Evolutionary conservation across 768 basidiomycete species (phyloP), one percentile per base, ranked within the genome.

Genomic region (Tremella fuciformis): DNA sequence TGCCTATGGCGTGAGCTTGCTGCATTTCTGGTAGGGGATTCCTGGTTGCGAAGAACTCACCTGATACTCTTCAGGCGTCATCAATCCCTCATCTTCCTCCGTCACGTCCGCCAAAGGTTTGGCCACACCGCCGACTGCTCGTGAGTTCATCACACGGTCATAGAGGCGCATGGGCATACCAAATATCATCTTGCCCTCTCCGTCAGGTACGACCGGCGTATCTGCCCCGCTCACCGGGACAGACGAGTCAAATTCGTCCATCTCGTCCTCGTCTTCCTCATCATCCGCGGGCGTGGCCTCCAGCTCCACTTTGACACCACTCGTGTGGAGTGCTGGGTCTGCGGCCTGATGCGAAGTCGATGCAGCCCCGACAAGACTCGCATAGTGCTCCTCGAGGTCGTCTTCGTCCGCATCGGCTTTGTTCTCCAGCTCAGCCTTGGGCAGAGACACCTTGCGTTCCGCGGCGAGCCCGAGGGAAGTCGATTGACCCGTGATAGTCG

Each of bases 21-120:
- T 25, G 6, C 39, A 46, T 40, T 9, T 8, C 2, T 37, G 11
- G 6, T 41, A 40, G n/a, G n/a, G n/a, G n/a, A 46, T 40, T 9
- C 15, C 2, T 37, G 11, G 6, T 41, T 19, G 0, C 38, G 13
- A 18, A 34, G 1, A 6, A 53, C 73, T 62, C 48, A 71, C 84
- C 26, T 86, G 85, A 72, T 94, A 94, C 77, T 96, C 92, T 56
- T 93, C 92, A 1, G 89, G 86, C 2, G 89, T 89, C 92, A 96
- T 96, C 66, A 86, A 71, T 48, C 91, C 92, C 68, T 91, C 87
- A 72, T 93, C 87, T 64, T 91, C 93, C 67, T 96, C 92, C 2
- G 89, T 93, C 42, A 98, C 84, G 62, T 86, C 81, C 2, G 86
- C 88, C 67, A 88, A 87, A 7, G 84, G 82, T 66, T 88, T 85